Evolutionary conservation across 257 asterid species (phyloP), one percentile per base, ranked within the genome.

Genomic region (Fraxinus pennsylvanica): DNA sequence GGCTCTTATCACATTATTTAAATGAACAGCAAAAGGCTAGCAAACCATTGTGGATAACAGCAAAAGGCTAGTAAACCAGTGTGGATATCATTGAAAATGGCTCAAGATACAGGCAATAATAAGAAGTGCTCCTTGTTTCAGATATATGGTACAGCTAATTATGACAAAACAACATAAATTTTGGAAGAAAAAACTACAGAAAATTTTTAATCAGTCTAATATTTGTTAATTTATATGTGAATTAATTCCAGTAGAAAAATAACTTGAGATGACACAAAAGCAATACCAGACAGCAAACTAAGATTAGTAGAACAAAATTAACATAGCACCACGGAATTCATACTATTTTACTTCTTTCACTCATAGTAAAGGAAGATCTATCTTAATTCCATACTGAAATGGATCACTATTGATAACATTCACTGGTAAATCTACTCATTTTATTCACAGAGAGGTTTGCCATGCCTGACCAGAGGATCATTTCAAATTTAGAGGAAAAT

Each of bases 31-130:
- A 77, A 47, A 76, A 38, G 65, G 17, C 47, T 33, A 69, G 72
- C 27, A 80, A 71, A 65, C 73, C 25, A 77, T 35, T 74, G 71
- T 45, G 17, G 54, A 14, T 45, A 45, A 43, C 21, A 57, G 10
- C 15, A 74, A 47, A 76, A 38, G 65, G 9, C 38, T 33, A 69
- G 72, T 15, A 80, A 71, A 65, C 75, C 25, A 77, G 29, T 74
- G 61, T 47, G 19, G 57, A 47, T 47, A 47, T 41, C 13, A 41
- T 47, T 72, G 75, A 78, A 33, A 15, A 67, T 19, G 43, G 69
- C 71, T 71, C 76, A 61, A 61, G 68, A 25, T 57, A 57, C 27
- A 19, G 66, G 66, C 66, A 57, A 22, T 57, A 7, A 19, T n/a
- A 57, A 19, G 66, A 57, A 6, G 9, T 5, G 66, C 66, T 57